A percentile compares a stretch with the other conserved stretches of the same genome.
These are phyloP conservation scores for Auxenochlorella protothecoides DNA, from an alignment of 139 green algal genomes.

Conservation along the genomic window DNA sequence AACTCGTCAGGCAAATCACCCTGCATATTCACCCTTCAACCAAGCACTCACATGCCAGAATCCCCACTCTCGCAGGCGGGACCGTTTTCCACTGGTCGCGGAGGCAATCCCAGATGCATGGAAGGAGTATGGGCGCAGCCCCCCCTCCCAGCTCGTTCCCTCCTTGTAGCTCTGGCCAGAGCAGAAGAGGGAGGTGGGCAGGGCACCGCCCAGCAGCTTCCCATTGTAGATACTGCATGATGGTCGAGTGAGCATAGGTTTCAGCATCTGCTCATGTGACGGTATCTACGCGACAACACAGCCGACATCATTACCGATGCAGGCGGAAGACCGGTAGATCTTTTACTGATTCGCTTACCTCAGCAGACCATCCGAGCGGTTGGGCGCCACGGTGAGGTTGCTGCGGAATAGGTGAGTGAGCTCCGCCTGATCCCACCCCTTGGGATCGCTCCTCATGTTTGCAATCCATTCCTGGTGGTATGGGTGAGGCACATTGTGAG, in stretches of 20 bases:
- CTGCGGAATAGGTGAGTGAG: conserved; percentile 77
- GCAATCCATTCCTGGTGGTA: conserved; percentile 1
- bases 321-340: no score
- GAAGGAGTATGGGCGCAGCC: conserved; percentile 15
- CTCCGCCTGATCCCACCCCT: conserved; percentile 82
- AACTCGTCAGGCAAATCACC: no score
- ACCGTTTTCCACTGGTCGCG: conserved; percentile 16
- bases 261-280: no score
- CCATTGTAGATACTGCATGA: conserved; percentile 1
- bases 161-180: conserved; percentile 22
- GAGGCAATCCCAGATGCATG: conserved; percentile 29
- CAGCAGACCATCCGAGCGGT: conserved; percentile 13
- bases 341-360: no score
- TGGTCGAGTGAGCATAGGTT: no score
- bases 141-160: conserved; percentile 4
- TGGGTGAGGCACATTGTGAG: no score
- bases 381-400: neutral
- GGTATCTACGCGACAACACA: no score
- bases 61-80: conserved; percentile 22
- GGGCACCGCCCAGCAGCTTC: conserved; percentile 5
- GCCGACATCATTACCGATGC: no score
- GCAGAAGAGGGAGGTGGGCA: conserved; percentile 17
- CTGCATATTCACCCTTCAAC: no score
- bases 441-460: conserved; percentile 51
- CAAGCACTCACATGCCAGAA: conserved; percentile 7